These are phyloP conservation scores for Russula olivacea DNA, from an alignment of 768 basidiomycete genomes.

Conservation along the genomic window DNA sequence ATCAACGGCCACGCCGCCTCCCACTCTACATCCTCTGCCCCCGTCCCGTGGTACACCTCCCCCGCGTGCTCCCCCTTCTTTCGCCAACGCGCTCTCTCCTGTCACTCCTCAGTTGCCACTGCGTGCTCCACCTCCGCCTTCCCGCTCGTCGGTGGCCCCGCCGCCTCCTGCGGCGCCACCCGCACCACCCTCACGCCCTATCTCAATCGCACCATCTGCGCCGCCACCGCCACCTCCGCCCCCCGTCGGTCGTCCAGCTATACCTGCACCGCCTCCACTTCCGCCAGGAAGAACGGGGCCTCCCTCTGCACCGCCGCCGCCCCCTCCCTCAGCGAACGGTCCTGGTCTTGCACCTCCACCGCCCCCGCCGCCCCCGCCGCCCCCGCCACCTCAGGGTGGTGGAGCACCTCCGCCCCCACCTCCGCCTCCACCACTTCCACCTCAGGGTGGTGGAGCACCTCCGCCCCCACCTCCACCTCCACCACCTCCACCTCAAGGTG, in stretches of 20 bases:
- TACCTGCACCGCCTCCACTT: slow-evolving; percentile 25
- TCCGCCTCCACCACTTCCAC: slow-evolving; percentile 34
- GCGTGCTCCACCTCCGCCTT: slow-evolving; percentile 30
- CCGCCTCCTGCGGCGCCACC: slow-evolving; percentile 32
- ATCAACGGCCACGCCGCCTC: slow-evolving; percentile 40
- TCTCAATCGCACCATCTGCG: slow-evolving; percentile 30
- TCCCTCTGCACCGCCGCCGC: slow-evolving; percentile 31
- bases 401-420: slow-evolving; percentile 42
- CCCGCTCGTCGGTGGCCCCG: slow-evolving; percentile 32
- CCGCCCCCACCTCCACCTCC: slow-evolving; percentile 42
- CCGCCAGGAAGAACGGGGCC: slow-evolving; percentile 19
- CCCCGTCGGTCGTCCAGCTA: slow-evolving; percentile 29
- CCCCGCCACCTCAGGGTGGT: slow-evolving; percentile 28
- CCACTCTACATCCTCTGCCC: slow-evolving; percentile 37
- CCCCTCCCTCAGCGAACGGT: slow-evolving; percentile 27
- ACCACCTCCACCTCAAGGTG: slow-evolving; percentile 31
- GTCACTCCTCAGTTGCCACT: slow-evolving; percentile 30
- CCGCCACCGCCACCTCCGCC: slow-evolving; percentile 36
- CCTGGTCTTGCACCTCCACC: slow-evolving; percentile 35
- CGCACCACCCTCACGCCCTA: slow-evolving; percentile 33
- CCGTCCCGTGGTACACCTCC: slow-evolving; percentile 30
- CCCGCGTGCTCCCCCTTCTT: slow-evolving; percentile 32
- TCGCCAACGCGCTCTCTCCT: slow-evolving; percentile 29
- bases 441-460: slow-evolving; percentile 32
- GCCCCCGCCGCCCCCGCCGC: slow-evolving; percentile 30